Evolutionary conservation across 148 eudicot species (phyloP).

Genomic region (Cornus kousa): DNA sequence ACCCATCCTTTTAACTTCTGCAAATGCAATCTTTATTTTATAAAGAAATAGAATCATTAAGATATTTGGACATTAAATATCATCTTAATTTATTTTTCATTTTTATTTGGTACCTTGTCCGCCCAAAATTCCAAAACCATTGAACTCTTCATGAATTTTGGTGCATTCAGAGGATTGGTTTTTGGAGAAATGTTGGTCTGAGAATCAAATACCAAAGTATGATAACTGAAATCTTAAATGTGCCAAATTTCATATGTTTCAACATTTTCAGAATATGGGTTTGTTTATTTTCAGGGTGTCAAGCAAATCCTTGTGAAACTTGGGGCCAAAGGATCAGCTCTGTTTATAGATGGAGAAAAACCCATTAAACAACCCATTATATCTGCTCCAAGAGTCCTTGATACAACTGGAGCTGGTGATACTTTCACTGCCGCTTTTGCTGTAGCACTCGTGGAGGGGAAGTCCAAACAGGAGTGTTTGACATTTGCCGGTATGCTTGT

Average conservation of each 20-base stretch:
- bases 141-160: too few relatives aligned
- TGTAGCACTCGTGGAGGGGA: constrained; percentile 86
- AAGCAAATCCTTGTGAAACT: constrained; percentile 81
- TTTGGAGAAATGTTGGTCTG: too few relatives aligned
- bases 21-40: too few relatives aligned
- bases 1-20: too few relatives aligned
- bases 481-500: constrained; percentile 71
- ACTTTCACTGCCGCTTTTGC: constrained; percentile 95
- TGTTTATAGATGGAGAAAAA: constrained; percentile 78
- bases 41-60: too few relatives aligned
- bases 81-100: too few relatives aligned
- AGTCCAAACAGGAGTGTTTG: constrained; percentile 72
- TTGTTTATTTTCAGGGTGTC: constrained; percentile 53
- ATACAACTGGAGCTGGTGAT: constrained; percentile 95
- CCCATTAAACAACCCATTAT: constrained; percentile 66
- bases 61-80: too few relatives aligned
- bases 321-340: constrained; percentile 79
- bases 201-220: too few relatives aligned
- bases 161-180: too few relatives aligned
- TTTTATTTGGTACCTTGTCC: too few relatives aligned
- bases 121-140: too few relatives aligned
- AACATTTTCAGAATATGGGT: too few relatives aligned
- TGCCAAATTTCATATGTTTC: neutral
- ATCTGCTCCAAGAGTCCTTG: constrained; percentile 66
- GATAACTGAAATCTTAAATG: neutral